Evolutionary conservation across 805 yeast species (phyloP).

Genomic region (Candida adriatica): DNA sequence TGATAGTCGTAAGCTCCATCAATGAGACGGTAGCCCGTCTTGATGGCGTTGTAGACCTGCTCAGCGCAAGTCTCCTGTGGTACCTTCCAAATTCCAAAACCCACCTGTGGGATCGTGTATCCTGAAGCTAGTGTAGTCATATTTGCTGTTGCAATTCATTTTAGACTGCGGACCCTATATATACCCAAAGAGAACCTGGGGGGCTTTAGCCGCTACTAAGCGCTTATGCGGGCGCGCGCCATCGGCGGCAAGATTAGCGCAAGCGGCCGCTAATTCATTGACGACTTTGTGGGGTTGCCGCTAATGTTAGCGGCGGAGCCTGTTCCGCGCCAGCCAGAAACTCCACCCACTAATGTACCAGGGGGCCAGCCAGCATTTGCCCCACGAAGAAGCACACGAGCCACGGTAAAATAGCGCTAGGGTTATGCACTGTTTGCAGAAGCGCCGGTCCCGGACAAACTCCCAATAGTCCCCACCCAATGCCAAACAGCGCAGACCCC

Average conservation of each 20-base stretch:
- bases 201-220: too few species aligned
- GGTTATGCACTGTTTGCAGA: conserved; percentile 18
- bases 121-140: conserved; percentile 14
- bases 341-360: too few species aligned
- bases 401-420: conserved; percentile 5
- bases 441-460: conserved; percentile 50
- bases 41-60: conserved; percentile 56
- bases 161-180: too few species aligned
- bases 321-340: too few species aligned
- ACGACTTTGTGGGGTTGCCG: too few species aligned
- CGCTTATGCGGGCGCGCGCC: too few species aligned
- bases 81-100: conserved; percentile 18
- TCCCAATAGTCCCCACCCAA: conserved; percentile 48
- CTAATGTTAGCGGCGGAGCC: too few species aligned
- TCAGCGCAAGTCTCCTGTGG: conserved; percentile 26
- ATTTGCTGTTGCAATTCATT: too few species aligned
- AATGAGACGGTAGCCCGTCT: conserved; percentile 62
- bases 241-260: too few species aligned
- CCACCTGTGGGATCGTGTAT: conserved; percentile 16
- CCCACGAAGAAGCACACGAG: conserved; percentile 10
- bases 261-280: too few species aligned
- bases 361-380: too few species aligned
- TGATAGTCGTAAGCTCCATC: conserved; percentile 68
- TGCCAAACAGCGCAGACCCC: conserved; percentile 40
- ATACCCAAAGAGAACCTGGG: too few species aligned